Evolutionary conservation across 805 yeast genomes (phyloP), one percentile per base, ranked within the genome.

Genomic region (Brettanomyces nanus): DNA sequence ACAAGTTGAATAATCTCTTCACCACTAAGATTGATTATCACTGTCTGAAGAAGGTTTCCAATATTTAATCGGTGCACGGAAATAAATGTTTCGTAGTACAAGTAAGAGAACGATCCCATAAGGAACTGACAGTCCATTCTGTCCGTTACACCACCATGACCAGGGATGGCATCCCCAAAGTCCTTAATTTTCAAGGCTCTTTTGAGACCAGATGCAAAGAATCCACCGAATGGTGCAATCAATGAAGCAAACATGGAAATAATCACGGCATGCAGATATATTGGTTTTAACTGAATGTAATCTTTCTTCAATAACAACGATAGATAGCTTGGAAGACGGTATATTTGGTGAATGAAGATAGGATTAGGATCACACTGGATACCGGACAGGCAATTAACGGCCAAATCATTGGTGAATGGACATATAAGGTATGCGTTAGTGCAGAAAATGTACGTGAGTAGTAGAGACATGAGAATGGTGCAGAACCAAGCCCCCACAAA

Each of bases 181-280:
- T 92, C 98, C 63, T 92, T 92, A 39, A 89, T 87, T 54, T 90
- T 85, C 65, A 92, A 89, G 11, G 97, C 86, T 62, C 98, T 78
- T 67, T 92, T 92, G 51, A 92, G 70, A n/a, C 97, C 98, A 38
- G 94, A 81, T 5, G 97, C 97, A 53, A 92, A 92, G 60, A 92
- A 92, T 2, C 98, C 98, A 38, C 98, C 98, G 57, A 92, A 92
- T 42, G 98, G 98, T 3, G 98, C 98, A 59, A 92, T 81, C 47
- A 92, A 71, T 0, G 97, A 90, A 2, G 98, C 97, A 69, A 92
- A 92, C 3, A 95, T 82, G 13, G 97, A 94, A 43, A 90, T 65
- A 31, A 80, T 72, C 41, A 86, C 71, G 1, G 94, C 80, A 58
- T 92, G 98, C 67, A 89, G 74, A 61, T 90, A 87, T 36, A 92